Evolutionary conservation across 129 eudicot species (phyloP).

Genomic region (Helichrysum umbraculigerum): DNA sequence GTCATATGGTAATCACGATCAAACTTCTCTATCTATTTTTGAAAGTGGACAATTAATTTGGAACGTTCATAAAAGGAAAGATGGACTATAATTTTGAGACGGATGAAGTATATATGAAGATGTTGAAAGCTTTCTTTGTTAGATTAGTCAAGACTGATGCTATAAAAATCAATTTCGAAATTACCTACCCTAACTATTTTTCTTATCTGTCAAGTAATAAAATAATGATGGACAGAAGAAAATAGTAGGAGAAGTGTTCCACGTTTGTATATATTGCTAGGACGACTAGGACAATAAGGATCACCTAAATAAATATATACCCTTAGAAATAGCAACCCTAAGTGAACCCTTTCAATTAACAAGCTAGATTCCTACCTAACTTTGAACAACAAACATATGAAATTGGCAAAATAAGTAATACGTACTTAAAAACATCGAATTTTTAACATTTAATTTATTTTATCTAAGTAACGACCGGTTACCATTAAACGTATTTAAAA

Average conservation of each 20-base stretch:
- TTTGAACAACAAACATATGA: constrained; percentile 13
- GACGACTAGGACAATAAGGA: not conserved
- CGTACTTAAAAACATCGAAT: too few species aligned
- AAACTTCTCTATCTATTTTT: too few species aligned
- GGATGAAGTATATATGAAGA: too few species aligned
- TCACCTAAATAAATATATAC: not conserved
- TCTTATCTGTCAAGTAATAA: not conserved
- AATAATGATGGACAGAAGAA: not conserved
- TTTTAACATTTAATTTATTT: too few species aligned
- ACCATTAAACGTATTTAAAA: too few species aligned
- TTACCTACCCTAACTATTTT: not conserved
- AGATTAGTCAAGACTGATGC: too few species aligned
- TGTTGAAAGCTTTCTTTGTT: too few species aligned
- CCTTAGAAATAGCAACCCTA: not conserved
- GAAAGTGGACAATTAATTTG: too few species aligned
- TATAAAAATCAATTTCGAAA: not conserved
- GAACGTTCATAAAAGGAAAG: too few species aligned
- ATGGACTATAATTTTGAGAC: too few species aligned
- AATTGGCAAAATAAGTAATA: not conserved
- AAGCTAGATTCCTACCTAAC: constrained; percentile 1
- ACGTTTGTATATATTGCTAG: not conserved
- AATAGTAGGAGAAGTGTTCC: not conserved
- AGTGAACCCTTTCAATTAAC: not conserved
- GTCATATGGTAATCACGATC: too few species aligned
- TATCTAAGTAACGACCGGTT: too few species aligned